Base-by-base conservation (phyloP, 495 filamentous ascomycete genomes). In the Alectoria sarmentosa region DNA sequence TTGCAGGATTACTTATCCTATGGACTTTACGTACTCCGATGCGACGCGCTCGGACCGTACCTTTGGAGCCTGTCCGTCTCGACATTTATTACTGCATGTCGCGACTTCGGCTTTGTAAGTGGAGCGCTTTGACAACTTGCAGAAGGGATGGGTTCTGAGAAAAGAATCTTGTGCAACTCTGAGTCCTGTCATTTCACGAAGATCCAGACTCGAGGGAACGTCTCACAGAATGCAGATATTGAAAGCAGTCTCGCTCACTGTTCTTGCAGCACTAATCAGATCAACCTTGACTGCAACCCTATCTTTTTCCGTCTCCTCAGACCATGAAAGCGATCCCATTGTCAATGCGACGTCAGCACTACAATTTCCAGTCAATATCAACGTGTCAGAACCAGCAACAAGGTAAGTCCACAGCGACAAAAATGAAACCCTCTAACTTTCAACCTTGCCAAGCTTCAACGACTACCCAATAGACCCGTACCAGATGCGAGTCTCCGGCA, bases 401-500 rank as follows among this genome's bases (percentile, higher is more conserved):
- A 55, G 28, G 52, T 13, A 55, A 55, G 52, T 34, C 17, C 9
- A 6, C n/a, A 48, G n/a, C 21, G n/a, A 26, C 13, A 32, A 1
- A 54, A 8, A 55, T 4, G 0, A 7, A 55, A 28, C 11, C 14
- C 10, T 55, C 30, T 34, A 34, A 36, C 8, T 15, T 34, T 17
- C 30, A 30, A 23, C 7, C 6, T 3, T 11, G 2, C 15, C 10
- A 21, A 55, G 52, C 26, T 6, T 1, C 17, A 34, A 34, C 7
- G 28, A 34, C 2, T 55, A 55, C 28, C 52, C 52, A 9, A 32
- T 34, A 17, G 30, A 55, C 30, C 52, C 52, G 14, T 55, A 55
- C 41, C 58, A 60, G 36, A 60, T 42, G 58, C 58, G 58, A 9
- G 34, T 60, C 21, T 36, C 58, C 0, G 58, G 19, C 58, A 60